These are phyloP conservation scores for Stagonosporopsis chrysanthemi DNA, from an alignment of 2,329 filamentous ascomycete genomes.

Conservation along the genomic window DNA sequence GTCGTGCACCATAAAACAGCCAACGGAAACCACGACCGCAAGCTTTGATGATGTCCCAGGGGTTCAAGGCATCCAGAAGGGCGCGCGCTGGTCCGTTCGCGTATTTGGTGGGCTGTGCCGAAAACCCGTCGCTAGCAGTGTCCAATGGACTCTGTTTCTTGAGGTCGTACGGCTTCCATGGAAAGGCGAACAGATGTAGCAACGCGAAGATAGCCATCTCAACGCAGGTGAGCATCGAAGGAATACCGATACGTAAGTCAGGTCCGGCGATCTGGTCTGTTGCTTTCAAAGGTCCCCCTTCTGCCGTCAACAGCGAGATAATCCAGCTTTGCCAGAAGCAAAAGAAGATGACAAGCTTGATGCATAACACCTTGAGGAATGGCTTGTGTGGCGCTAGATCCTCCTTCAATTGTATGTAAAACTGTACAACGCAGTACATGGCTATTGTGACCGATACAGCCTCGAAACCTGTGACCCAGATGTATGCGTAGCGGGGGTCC, in stretches of 20 bases:
- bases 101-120: constrained; percentile 52
- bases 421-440: constrained; percentile 89
- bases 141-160: constrained; percentile 33
- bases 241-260: constrained; percentile 83
- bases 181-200: constrained; percentile 83
- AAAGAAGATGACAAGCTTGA: constrained; percentile 91
- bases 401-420: constrained; percentile 77
- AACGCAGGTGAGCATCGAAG: constrained; percentile 77
- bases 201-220: constrained; percentile 85
- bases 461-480: constrained; percentile 81
- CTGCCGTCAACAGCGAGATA: constrained; percentile 68
- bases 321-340: constrained; percentile 80
- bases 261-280: constrained; percentile 70
- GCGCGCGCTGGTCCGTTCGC: constrained; percentile 71
- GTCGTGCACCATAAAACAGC: constrained; percentile 77
- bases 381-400: constrained; percentile 74
- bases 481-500: constrained; percentile 78
- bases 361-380: constrained; percentile 81
- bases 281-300: constrained; percentile 68
- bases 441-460: constrained; percentile 77
- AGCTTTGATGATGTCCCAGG: constrained; percentile 84
- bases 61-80: constrained; percentile 75
- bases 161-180: constrained; percentile 72
- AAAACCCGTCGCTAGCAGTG: constrained; percentile 20
- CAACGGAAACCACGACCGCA: constrained; percentile 79